Conservation (phyloP, 805 yeast genomes). For the Kodamaea kaohsiungensis region DNA sequence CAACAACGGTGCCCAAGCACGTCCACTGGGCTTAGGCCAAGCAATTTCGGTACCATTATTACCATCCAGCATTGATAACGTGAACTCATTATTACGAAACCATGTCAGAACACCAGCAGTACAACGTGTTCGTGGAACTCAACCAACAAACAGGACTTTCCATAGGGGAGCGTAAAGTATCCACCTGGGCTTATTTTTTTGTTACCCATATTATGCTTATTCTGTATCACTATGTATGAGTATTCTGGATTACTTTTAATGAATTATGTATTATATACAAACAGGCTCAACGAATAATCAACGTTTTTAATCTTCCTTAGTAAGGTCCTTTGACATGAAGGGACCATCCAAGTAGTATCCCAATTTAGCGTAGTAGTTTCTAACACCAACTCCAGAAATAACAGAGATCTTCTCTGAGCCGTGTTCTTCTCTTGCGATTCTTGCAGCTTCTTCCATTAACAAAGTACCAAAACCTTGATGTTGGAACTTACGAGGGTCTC, state of each 20-base stretch:
- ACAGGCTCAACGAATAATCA: neutral
- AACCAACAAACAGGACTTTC: constrained; percentile 7
- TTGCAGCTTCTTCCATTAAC: constrained; percentile 97
- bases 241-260: neutral
- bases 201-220: neutral
- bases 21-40: neutral
- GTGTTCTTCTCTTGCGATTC: constrained; percentile 93
- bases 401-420: constrained; percentile 90
- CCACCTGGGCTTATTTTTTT: neutral
- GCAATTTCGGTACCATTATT: constrained; percentile 4
- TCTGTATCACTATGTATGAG: constrained; percentile 7
- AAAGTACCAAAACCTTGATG: constrained; percentile 99
- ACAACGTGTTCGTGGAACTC: constrained; percentile 42
- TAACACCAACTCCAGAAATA: constrained; percentile 95
- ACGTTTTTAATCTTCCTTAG: neutral
- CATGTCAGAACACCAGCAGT: constrained; percentile 47
- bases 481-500: constrained; percentile 97
- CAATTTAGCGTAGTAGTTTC: constrained; percentile 89
- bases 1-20: neutral
- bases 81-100: constrained; percentile 38
- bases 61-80: constrained; percentile 30
- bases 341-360: constrained; percentile 96
- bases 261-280: constrained; percentile 6
- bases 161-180: constrained; percentile 2
- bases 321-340: constrained; percentile 74